Evolutionary conservation across 352 stramenopile species (phyloP).

Genomic region (Pythium folliculosum): DNA sequence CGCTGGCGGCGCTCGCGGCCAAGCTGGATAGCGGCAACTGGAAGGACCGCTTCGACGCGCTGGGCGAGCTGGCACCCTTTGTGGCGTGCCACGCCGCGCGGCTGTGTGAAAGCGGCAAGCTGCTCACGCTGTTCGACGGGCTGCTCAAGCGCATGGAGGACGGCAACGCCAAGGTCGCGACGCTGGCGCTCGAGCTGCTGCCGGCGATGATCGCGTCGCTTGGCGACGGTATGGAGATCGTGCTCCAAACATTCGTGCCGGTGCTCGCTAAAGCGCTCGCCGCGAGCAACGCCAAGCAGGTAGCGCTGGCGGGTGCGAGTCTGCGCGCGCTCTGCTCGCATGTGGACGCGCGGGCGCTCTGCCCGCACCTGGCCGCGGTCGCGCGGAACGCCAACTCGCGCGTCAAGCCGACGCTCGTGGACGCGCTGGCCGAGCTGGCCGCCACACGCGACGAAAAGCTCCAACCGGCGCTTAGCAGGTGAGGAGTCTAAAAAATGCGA

Average conservation of each 20-base stretch:
- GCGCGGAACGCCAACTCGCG: constrained; percentile 55
- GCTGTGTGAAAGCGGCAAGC: constrained; percentile 44
- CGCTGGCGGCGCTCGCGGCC: constrained; percentile 41
- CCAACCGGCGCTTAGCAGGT: constrained; percentile 55
- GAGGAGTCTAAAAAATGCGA: not conserved
- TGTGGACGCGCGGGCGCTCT: constrained; percentile 53
- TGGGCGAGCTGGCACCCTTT: constrained; percentile 46
- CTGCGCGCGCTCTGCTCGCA: constrained; percentile 49
- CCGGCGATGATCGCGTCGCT: constrained; percentile 50
- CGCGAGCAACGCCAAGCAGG: constrained; percentile 55
- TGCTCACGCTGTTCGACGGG: constrained; percentile 65
- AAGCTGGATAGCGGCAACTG: constrained; percentile 74
- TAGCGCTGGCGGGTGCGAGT: constrained; percentile 38
- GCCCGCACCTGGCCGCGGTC: constrained; percentile 55
- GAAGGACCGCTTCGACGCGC: constrained; percentile 75
- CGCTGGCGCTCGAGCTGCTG: constrained; percentile 61
- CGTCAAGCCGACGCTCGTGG: constrained; percentile 56
- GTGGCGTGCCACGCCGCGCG: constrained; percentile 26
- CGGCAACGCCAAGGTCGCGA: constrained; percentile 73
- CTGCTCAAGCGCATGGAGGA: constrained; percentile 75
- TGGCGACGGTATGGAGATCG: constrained; percentile 55
- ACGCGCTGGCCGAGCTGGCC: constrained; percentile 49
- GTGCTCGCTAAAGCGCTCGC: constrained; percentile 58
- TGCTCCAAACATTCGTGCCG: constrained; percentile 57
- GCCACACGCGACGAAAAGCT: constrained; percentile 46